A percentile compares a stretch with the other conserved stretches of the same genome.
Conservation (phyloP, 139 green algal species). For the Closterium sp. region DNA sequence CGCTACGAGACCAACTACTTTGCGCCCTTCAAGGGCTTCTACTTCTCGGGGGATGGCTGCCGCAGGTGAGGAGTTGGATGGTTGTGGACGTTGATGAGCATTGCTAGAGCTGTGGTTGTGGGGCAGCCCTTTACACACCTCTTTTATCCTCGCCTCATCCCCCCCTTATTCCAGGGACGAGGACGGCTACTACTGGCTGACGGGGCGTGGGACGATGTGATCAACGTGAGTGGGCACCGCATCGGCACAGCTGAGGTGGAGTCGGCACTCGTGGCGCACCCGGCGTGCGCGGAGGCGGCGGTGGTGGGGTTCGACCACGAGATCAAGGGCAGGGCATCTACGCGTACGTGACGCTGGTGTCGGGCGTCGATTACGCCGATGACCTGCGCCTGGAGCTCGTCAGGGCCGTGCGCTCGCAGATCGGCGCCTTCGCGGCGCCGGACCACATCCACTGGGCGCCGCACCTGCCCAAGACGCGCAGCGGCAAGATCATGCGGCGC, state of each 20-base stretch:
- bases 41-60: conserved; percentile 76
- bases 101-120: too few relatives aligned
- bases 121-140: too few relatives aligned
- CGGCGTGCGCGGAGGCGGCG: conserved; percentile 46
- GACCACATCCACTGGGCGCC: conserved; percentile 89
- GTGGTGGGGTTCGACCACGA: conserved; percentile 50
- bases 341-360: conserved; percentile 49
- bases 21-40: conserved; percentile 76
- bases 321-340: conserved; percentile 57
- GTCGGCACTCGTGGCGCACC: conserved; percentile 53
- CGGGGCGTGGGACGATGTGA: conserved; percentile 87
- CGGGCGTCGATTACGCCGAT: conserved; percentile 20
- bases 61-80: conserved; percentile 8
- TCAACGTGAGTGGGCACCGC: conserved; percentile 71
- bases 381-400: conserved; percentile 70
- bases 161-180: conserved; percentile 17
- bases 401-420: background rate
- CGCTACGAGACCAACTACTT: conserved; percentile 95
- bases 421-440: conserved; percentile 82
- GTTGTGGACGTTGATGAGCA: too few relatives aligned
- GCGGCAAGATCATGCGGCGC: conserved; percentile 86
- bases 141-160: background rate
- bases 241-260: conserved; percentile 62
- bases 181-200: conserved; percentile 79
- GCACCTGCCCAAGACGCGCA: conserved; percentile 58